Percentiles rank a stretch among this genome's conserved stretches.
Evolutionary conservation across 2,329 filamentous ascomycete genomes (phyloP).

Genomic region (Bipolaris oryzae): DNA sequence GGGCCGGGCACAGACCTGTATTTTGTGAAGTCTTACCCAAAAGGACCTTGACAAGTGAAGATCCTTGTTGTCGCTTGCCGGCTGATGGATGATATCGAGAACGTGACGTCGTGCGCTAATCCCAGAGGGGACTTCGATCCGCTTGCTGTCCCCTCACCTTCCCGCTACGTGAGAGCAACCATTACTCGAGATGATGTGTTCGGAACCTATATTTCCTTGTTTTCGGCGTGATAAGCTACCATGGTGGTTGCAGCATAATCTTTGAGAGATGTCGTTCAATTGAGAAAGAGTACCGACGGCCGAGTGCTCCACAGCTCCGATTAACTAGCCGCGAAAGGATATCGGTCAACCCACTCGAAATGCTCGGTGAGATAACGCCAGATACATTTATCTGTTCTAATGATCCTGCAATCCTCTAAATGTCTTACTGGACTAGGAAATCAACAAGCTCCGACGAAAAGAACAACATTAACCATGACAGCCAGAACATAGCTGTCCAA

Average conservation of each 20-base stretch:
- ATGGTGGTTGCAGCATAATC: not conserved
- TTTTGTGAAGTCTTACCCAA: conserved; percentile 1
- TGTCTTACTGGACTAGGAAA: not conserved
- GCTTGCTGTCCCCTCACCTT: conserved; percentile 6
- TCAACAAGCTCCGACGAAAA: conserved; percentile 10
- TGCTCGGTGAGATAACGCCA: too few relatives aligned
- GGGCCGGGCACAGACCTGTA: not conserved
- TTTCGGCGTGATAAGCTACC: too few relatives aligned
- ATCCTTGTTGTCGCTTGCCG: not conserved
- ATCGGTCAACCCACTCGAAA: too few relatives aligned
- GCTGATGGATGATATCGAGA: not conserved
- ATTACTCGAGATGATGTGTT: not conserved
- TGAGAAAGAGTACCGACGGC: too few relatives aligned
- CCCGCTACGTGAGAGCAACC: conserved; percentile 5
- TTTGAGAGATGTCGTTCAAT: too few relatives aligned
- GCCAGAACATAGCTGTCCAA: conserved; percentile 41
- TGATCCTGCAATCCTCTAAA: not conserved
- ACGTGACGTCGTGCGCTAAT: conserved; percentile 9
- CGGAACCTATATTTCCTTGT: not conserved
- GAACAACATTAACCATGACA: conserved; percentile 21
- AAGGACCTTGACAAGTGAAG: conserved; percentile 1
- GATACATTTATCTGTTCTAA: not conserved
- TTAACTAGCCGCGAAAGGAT: too few relatives aligned
- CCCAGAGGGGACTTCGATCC: conserved; percentile 1
- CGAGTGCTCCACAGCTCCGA: too few relatives aligned